Conservation (phyloP, 495 filamentous ascomycete species). For the Cryomyces antarcticus region DNA sequence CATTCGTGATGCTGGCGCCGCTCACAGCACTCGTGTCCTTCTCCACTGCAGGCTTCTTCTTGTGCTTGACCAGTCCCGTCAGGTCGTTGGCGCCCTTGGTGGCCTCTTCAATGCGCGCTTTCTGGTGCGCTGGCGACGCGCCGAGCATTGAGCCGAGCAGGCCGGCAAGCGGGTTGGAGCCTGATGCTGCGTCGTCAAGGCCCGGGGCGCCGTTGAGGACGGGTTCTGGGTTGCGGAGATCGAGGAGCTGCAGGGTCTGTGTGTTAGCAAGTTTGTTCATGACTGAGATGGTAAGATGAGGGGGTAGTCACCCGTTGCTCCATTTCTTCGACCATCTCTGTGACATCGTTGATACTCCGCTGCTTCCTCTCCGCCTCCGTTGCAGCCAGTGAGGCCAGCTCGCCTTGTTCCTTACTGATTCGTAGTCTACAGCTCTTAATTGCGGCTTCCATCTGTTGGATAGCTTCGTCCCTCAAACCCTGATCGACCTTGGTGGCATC, state of each 20-base stretch:
- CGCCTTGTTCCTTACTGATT: constrained; percentile 50
- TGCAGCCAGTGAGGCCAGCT: constrained; percentile 28
- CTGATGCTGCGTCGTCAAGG: constrained; percentile 18
- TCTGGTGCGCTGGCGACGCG: constrained; percentile 37
- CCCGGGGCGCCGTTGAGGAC: constrained; percentile 37
- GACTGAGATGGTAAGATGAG: too few species aligned
- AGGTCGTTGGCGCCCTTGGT: constrained; percentile 68
- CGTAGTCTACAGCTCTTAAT: constrained; percentile 61
- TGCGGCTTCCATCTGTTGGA: constrained; percentile 56
- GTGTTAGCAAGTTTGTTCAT: background rate
- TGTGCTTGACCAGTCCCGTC: constrained; percentile 59
- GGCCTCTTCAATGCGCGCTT: constrained; percentile 52
- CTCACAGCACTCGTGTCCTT: constrained; percentile 1
- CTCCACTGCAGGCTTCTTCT: constrained; percentile 27
- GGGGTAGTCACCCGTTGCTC: constrained; percentile 42
- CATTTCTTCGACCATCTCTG: constrained; percentile 76
- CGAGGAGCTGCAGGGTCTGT: constrained; percentile 33
- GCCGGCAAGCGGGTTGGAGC: constrained; percentile 34
- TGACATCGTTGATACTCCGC: constrained; percentile 56
- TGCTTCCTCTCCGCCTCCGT: constrained; percentile 26
- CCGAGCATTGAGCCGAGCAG: constrained; percentile 56
- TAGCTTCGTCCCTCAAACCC: constrained; percentile 53
- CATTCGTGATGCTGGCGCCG: background rate
- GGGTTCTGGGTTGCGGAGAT: constrained; percentile 51
- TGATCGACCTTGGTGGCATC: constrained; percentile 35